phyloP scores from a whole-genome alignment of 768 basidiomycete genomes.

The Trametes coccinea region DNA sequence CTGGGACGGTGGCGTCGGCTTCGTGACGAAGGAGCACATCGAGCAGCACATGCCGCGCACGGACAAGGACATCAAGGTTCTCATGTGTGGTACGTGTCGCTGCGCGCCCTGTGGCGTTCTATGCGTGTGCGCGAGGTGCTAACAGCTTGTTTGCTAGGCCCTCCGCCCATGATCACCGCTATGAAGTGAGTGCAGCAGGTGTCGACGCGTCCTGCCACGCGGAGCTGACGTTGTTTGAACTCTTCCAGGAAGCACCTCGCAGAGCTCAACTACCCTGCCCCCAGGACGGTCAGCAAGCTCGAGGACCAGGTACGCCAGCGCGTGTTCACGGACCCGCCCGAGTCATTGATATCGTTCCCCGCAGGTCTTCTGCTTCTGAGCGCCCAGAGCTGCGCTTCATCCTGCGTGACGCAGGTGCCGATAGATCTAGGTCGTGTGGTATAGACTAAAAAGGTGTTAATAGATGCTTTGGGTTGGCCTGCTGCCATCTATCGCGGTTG shows the following conservation, averaged over 20 bases:
- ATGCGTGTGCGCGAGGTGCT: neutral
- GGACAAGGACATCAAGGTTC: conserved; percentile 65
- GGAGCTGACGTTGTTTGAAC: conserved; percentile 1
- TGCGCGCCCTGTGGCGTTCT: too few relatives aligned
- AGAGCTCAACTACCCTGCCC: conserved; percentile 83
- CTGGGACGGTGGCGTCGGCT: conserved; percentile 91
- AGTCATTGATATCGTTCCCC: neutral
- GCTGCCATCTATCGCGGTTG: neutral
- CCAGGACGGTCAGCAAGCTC: conserved; percentile 90
- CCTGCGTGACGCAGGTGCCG: neutral
- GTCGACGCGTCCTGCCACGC: conserved; percentile 6
- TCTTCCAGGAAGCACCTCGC: conserved; percentile 77
- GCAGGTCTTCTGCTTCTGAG: conserved; percentile 31
- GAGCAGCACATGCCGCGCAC: conserved; percentile 70
- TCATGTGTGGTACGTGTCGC: conserved; percentile 71
- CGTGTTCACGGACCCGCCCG: neutral
- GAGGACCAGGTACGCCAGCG: conserved; percentile 68
- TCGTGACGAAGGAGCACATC: conserved; percentile 92
- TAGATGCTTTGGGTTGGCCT: conserved; percentile 2
- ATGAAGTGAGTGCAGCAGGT: conserved; percentile 60
- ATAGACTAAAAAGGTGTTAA: conserved; percentile 1
- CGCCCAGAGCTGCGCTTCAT: neutral
- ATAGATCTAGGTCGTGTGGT: conserved; percentile 10
- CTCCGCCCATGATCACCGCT: conserved; percentile 75
- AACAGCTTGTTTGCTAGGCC: conserved; percentile 41